A percentile compares a stretch with the other conserved stretches of the same genome.
Evolutionary conservation across 345 rosid genomes (phyloP).

Genomic region (Hirschfeldia incana): DNA sequence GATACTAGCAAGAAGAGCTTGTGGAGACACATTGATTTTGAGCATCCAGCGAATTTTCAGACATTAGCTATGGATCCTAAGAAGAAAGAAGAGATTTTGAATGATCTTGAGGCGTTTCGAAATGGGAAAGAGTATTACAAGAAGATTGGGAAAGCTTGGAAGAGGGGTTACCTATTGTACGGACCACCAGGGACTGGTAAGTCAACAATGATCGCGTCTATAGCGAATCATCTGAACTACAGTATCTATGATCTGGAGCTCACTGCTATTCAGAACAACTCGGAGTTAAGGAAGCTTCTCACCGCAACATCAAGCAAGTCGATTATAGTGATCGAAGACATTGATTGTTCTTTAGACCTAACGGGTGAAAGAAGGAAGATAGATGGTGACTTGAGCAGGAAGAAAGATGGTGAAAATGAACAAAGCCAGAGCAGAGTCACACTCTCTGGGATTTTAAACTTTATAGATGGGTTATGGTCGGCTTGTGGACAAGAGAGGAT

Average conservation of each 20-base stretch:
- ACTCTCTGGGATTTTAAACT: conserved; percentile 43
- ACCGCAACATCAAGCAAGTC: conserved; percentile 42
- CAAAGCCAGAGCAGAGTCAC: conserved; percentile 32
- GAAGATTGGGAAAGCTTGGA: conserved; percentile 14
- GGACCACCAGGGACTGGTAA: conserved; percentile 49
- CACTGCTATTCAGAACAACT: conserved; percentile 34
- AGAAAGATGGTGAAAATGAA: conserved; percentile 4
- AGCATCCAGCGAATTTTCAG: conserved; percentile 40
- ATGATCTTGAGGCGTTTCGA: conserved; percentile 19
- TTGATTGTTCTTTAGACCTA: conserved; percentile 43
- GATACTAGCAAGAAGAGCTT: conserved; percentile 5
- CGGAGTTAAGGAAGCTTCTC: conserved; percentile 38
- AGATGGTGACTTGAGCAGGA: not conserved
- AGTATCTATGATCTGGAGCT: conserved; percentile 41
- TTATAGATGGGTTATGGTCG: conserved; percentile 47
- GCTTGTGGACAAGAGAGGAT: conserved; percentile 45
- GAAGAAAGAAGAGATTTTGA: conserved; percentile 38
- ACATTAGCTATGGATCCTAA: conserved; percentile 38
- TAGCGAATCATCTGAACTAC: conserved; percentile 26
- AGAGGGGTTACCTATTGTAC: no score
- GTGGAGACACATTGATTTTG: not conserved
- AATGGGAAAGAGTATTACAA: not conserved
- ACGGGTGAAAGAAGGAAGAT: conserved; percentile 30
- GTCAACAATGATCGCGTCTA: conserved; percentile 43
- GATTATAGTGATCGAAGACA: conserved; percentile 43